Base-by-base conservation (phyloP, 495 filamentous ascomycete genomes). In the Eremomyces bilateralis region DNA sequence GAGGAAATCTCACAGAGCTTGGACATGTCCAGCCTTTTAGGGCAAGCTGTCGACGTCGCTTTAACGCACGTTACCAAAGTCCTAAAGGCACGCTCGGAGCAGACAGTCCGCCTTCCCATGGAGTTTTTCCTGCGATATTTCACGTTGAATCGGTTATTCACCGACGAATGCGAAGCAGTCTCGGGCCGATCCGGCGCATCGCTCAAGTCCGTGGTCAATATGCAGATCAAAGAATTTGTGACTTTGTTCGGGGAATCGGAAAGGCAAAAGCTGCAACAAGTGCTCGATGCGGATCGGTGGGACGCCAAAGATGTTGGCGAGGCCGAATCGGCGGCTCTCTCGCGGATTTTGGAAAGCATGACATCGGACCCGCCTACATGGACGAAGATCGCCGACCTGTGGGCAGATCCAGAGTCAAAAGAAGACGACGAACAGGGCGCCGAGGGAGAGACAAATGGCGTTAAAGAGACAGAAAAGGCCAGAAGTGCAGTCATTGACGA, bases 131-230 rank as follows among this genome's bases (percentile, higher is more conserved):
- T 95, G 17, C 72, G 81, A 34, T 95, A 95, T 48, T 92, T 94
- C 49, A 83, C 70, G 4, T 68, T 99, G 15, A 95, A 94, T 43
- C 69, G 84, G 18, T 69, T 92, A 16, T 99, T 95, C 47, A 80
- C 81, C 4, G 90, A 93, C 44, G 88, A 99, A 50, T 99, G 88
- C 45, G 88, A 99, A 52, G 80, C 88, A 2, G 80, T 94, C 12
- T 92, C 81, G 11, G 88, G 88, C 2, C 69, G 88, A 35, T 73
- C 80, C 35, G 84, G 84, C 2, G 75, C 71, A 4, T 64, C 74
- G 1, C 60, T 97, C 19, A 92, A 92, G 50, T 85, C 69, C 2
- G 64, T 91, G 1, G 80, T 97, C 24, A 85, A 91, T 42, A 71
- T 69, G 33, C 88, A 97, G 39, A 94, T 97, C 47, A 73, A 71